Evolutionary conservation across 1,284 basidiomycete species (phyloP), one percentile per base, ranked within the genome.

Genomic region (Phylloboletellus chloephorus): DNA sequence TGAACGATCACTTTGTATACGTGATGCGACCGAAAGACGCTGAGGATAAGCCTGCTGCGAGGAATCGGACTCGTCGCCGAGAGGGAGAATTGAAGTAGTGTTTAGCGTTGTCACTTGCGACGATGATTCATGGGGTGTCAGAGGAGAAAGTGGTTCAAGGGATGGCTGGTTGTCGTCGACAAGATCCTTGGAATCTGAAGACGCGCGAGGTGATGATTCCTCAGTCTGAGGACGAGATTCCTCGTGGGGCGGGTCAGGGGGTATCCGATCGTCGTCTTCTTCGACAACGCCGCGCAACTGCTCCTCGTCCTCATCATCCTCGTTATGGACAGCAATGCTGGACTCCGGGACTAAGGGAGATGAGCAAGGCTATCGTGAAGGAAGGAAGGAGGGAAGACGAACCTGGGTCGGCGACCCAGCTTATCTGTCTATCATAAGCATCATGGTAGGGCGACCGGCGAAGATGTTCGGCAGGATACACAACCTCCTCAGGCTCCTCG

Each of bases 331-430:
- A 30, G 76, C 78, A 57, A 81, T 78, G 24, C 73, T 74, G 39
- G 74, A 72, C 52, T 76, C 75, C 46, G 71, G 67, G 25, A 74
- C 74, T 74, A 47, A 7, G 11, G 19, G 13, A 23, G 10, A 33
- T 61, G 21, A 52, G 31, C 7, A 44, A 31, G 19, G 28, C 41
- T 31, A 34, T 20, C 12, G 17, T 8, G 21, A 39, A 31, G 37
- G 35, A 41, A 35, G 46, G 17, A 34, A 39, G 24, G 7, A 30
- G 23, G 25, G 39, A 49, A 33, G 28, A 68, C 72, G 47, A 50
- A 84, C 83, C 78, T 57, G 73, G 78, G 31, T 79, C 74, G 26
- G 81, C 81, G 28, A 83, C 67, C 83, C 84, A 87, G 51, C 83
- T 87, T 35, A 83, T 80, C 55, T 84, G 77, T 49, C 82, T 73